Base-by-base conservation (phyloP, 2,329 filamentous ascomycete species). In the Hypoxylon sp. region DNA sequence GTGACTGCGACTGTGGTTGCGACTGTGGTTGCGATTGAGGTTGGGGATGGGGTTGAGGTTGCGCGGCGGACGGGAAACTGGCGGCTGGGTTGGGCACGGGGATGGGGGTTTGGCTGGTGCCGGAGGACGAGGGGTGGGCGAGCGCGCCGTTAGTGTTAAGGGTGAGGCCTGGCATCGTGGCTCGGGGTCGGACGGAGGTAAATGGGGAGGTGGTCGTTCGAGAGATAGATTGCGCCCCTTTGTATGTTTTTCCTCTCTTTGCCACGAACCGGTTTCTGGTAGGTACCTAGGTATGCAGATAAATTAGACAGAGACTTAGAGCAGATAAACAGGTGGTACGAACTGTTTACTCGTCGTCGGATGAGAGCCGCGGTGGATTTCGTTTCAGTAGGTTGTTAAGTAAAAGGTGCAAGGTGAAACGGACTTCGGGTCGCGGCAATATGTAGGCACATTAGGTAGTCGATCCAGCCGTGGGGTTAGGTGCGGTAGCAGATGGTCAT, bases 81-180 rank as follows among this genome's bases (percentile, higher is more conserved):
- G 44, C 13, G 46, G 13, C 7, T 10, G 15, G 22, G 15, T 49
- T n/a, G 46, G 46, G 24, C 7, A 10, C 15, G 24, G 62, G 32
- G 26, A 20, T 22, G n/a, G 62, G 11, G 13, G 48, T n/a, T 30
- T 57, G 48, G 24, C 20, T 49, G 24, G 51, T n/a, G 19, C 24
- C 10, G 6, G 19, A 24, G 1, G 43, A 19, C 10, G 56, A 20
- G 32, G 64, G 44, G 20, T 61, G 51, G 6, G 52, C 26, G 55
- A 44, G 61, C 34, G 56, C 63, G 37, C 66, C 67, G 53, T 67
- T 67, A 2, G 70, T 75, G 67, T 74, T 74, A 44, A 74, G 65
- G 6, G 72, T 73, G 50, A 74, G 67, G 51, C 70, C 70, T n/a
- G 73, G 68, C 73, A 75, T 75, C 50, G 52, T 52, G 22, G 64